Percentiles rank a stretch among this genome's conserved stretches.
phyloP scores from a whole-genome alignment of 1,284 basidiomycete genomes.

The Coriolopsis trogii region DNA sequence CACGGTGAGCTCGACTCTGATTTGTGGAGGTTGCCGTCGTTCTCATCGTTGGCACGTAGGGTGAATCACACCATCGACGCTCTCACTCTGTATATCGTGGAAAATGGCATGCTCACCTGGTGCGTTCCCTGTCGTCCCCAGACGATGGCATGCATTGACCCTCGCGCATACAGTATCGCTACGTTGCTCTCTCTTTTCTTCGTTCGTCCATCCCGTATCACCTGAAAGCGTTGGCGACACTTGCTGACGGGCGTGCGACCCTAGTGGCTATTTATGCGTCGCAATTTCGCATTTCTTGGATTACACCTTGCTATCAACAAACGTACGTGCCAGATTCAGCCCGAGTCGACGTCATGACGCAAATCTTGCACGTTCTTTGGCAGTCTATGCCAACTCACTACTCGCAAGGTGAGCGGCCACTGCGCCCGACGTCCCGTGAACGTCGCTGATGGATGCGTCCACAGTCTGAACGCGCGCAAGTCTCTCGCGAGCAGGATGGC shows the following conservation, averaged over 20 bases:
- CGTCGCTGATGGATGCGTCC: neutral
- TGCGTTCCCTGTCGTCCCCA: conserved; percentile 2
- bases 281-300: conserved; percentile 29
- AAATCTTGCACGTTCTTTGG: no score
- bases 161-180: conserved; percentile 15
- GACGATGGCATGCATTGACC: neutral
- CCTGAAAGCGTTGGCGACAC: neutral
- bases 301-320: conserved; percentile 31
- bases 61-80: conserved; percentile 25
- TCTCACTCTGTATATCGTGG: conserved; percentile 23
- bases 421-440: no score
- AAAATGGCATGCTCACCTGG: conserved; percentile 29
- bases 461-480: conserved; percentile 19
- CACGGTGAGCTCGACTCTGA: conserved; percentile 10
- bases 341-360: no score
- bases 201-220: conserved; percentile 14
- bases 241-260: neutral
- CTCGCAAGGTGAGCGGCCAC: conserved; percentile 28
- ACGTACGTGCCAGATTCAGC: conserved; percentile 26
- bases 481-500: conserved; percentile 11
- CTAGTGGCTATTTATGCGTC: conserved; percentile 28
- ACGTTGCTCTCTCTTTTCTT: conserved; percentile 26
- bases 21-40: neutral
- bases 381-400: conserved; percentile 30
- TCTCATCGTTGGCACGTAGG: neutral